Base-by-base conservation (phyloP, 2,329 filamentous ascomycete species). In the Colletotrichum sp. region DNA sequence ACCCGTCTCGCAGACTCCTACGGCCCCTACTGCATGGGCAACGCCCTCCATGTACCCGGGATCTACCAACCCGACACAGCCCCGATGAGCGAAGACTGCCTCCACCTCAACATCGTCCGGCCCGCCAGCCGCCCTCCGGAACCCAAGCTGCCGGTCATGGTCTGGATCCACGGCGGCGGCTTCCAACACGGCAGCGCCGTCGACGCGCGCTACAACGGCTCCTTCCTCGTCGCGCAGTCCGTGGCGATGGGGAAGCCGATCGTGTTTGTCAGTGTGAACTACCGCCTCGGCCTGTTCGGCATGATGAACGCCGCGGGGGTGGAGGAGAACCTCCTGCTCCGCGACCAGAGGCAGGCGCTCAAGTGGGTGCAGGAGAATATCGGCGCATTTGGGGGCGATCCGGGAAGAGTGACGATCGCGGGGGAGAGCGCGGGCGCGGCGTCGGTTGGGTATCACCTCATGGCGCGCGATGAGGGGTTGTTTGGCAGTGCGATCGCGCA, bases 141-240 rank as follows among this genome's bases (percentile, higher is more conserved):
- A 43, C 36, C 36, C 36, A n/a, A 48, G 39, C 78, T 81, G 28
- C 79, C 80, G 0, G 79, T 81, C 16, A 68, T 78, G n/a, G 74
- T 81, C 48, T 82, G 77, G 32, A 80, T 82, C n/a, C 80, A 82
- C 8, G 80, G 87, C 58, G 88, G 88, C 62, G 86, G 86, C 16
- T 88, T 78, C 77, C 69, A 76, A 28, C 75, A 74, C 78, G 88
- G 88, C 6, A 85, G 86, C 9, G 73, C 85, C 80, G 36, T 79
- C 77, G 87, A 90, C 70, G 80, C 85, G 22, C 85, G 89, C 28
- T 93, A 93, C 81, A 93, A 93, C 79, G 84, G 92, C 74, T 90
- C 89, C 18, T 90, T 88, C 74, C 88, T 93, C 65, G 89, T 93
- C 1, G 79, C 86, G 16, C 85, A 86, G 76, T 84, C 86, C 27